phyloP scores from a whole-genome alignment of 2,329 filamentous ascomycete genomes.

The Fusarium oxysporum region DNA sequence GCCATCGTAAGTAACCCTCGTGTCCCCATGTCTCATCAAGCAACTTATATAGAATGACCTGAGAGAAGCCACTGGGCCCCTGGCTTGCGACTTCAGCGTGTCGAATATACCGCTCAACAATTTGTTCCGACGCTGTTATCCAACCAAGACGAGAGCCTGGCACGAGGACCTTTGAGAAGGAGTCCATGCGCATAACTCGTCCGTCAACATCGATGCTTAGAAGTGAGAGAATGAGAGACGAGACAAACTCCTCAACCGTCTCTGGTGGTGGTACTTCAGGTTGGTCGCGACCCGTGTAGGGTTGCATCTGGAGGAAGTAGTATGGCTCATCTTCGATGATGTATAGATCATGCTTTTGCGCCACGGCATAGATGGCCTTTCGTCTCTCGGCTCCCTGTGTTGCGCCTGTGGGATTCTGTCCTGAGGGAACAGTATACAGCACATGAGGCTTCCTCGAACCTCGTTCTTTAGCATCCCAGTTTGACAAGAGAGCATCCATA shows the following conservation, averaged over 20 bases:
- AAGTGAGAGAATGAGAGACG: conserved; percentile 70
- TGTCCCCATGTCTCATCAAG: conserved; percentile 97
- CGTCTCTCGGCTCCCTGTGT: conserved; percentile 78
- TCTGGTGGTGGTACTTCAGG: conserved; percentile 66
- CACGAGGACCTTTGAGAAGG: conserved; percentile 90
- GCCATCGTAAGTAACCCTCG: conserved; percentile 87
- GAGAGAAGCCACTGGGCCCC: conserved; percentile 85
- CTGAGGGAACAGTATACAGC: conserved; percentile 74
- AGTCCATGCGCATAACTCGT: conserved; percentile 89
- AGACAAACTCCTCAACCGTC: conserved; percentile 78
- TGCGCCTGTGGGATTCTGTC: conserved; percentile 91
- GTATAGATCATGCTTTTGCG: conserved; percentile 84
- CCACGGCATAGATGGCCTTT: conserved; percentile 79
- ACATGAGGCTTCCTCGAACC: conserved; percentile 64
- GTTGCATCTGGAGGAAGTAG: conserved; percentile 91
- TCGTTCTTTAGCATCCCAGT: conserved; percentile 60
- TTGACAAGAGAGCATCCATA: conserved; percentile 63
- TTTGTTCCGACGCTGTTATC: conserved; percentile 87
- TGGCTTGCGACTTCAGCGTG: conserved; percentile 88
- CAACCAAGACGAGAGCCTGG: conserved; percentile 87
- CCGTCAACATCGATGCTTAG: conserved; percentile 87
- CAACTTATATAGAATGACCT: conserved; percentile 87
- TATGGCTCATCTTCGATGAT: conserved; percentile 96
- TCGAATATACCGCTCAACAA: conserved; percentile 83
- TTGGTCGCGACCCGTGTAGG: conserved; percentile 69